Evolutionary conservation across 1,284 basidiomycete genomes (phyloP).

Genomic region (Xanthoconium separans): DNA sequence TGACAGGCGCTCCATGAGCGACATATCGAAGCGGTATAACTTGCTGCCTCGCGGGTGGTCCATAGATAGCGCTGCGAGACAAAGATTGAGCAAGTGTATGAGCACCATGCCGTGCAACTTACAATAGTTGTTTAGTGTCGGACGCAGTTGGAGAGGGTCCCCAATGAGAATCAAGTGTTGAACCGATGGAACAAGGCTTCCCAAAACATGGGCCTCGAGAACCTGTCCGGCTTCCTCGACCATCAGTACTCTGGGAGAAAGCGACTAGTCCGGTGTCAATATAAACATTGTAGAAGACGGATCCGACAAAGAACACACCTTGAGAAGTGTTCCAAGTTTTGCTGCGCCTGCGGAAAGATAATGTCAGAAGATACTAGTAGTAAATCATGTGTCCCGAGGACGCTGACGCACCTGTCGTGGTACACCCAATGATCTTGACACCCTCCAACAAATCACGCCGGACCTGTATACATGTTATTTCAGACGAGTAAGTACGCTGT

Average conservation of each 20-base stretch:
- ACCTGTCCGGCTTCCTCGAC: constrained; percentile 79
- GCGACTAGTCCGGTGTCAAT: constrained; percentile 37
- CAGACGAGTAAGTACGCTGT: constrained; percentile 8
- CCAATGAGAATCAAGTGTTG: constrained; percentile 69
- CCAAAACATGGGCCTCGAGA: constrained; percentile 69
- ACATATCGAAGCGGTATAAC: constrained; percentile 59
- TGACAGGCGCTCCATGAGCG: constrained; percentile 62
- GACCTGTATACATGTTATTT: constrained; percentile 11
- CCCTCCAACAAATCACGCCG: constrained; percentile 44
- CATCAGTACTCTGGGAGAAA: constrained; percentile 54
- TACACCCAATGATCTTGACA: constrained; percentile 69
- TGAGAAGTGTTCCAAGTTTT: constrained; percentile 56
- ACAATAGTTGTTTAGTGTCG: constrained; percentile 66
- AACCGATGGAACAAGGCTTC: constrained; percentile 57
- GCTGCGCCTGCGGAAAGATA: constrained; percentile 52
- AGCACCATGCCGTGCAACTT: constrained; percentile 16
- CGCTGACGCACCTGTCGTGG: constrained; percentile 52
- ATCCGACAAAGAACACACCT: constrained; percentile 36
- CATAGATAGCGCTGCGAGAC: constrained; percentile 47
- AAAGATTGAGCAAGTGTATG: background rate
- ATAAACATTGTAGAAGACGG: background rate
- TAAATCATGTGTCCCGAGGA: background rate
- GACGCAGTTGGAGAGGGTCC: constrained; percentile 69
- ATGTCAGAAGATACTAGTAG: background rate
- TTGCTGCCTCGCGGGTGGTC: constrained; percentile 47